Conservation (phyloP, 2,329 filamentous ascomycete genomes). For the Stemphylium vesicarium region DNA sequence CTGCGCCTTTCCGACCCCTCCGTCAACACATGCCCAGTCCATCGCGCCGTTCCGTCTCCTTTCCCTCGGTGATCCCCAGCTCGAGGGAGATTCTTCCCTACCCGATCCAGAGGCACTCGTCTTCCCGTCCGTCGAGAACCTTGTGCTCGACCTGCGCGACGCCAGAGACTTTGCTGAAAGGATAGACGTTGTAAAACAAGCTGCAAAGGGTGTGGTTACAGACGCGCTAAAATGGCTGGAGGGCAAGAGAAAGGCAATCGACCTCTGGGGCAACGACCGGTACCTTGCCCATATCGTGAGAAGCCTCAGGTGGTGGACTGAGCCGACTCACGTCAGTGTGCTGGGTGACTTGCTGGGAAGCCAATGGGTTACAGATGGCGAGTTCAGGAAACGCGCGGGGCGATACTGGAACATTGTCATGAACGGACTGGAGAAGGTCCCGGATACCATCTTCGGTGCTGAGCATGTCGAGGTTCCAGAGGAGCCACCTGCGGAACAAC, state of each 20-base stretch:
- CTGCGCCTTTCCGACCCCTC: slow-evolving; percentile 74
- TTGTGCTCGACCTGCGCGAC: slow-evolving; percentile 24
- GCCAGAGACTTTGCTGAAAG: slow-evolving; percentile 21
- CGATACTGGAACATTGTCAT: slow-evolving; percentile 86
- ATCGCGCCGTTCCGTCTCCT: slow-evolving; percentile 83
- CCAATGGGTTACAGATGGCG: slow-evolving; percentile 88
- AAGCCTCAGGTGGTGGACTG: slow-evolving; percentile 80
- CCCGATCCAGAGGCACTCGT: slow-evolving; percentile 52
- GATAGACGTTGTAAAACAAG: slow-evolving; percentile 15
- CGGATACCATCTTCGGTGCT: slow-evolving; percentile 44
- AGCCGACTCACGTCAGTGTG: slow-evolving; percentile 85
- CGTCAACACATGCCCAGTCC: slow-evolving; percentile 9
- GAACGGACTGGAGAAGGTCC: slow-evolving; percentile 68
- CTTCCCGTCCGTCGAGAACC: slow-evolving; percentile 52
- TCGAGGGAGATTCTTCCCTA: slow-evolving; percentile 89
- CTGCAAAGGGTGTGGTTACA: slow-evolving; percentile 43
- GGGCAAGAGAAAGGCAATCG: slow-evolving; percentile 77
- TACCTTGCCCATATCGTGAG: slow-evolving; percentile 94
- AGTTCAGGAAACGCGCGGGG: slow-evolving; percentile 75
- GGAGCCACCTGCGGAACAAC: neutral
- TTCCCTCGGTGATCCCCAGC: slow-evolving; percentile 87
- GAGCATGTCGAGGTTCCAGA: neutral
- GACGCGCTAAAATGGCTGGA: slow-evolving; percentile 73
- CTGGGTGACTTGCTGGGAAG: slow-evolving; percentile 91
- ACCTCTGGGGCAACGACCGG: slow-evolving; percentile 91